Base-by-base conservation (phyloP, 2,329 filamentous ascomycete genomes). In the Aspergillus sp. region DNA sequence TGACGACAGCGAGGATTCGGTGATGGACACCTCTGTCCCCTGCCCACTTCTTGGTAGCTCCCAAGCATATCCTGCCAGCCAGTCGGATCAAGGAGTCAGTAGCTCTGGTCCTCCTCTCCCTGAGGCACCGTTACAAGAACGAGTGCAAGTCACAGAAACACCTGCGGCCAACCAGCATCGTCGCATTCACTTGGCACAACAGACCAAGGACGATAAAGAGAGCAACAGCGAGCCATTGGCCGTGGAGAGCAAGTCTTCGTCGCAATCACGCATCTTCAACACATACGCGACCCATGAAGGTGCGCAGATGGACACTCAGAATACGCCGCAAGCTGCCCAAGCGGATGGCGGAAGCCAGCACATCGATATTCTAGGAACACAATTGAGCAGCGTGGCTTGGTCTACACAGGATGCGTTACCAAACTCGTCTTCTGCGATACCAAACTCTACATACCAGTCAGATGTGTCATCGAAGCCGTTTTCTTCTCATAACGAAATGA, bases 11-110 rank as follows among this genome's bases (percentile, higher is more conserved):
- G 65, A 71, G 5, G 69, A 71, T 5, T 67, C 67, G 5, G 58
- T 65, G 19, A 71, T 73, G 70, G 69, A 71, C 45, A 64, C 62
- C 13, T 65, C 64, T 49, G 55, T 72, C n/a, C 70, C 70, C 17
- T 60, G 56, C 47, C 63, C 67, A 17, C 59, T 72, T 4, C 61
- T 57, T 9, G 54, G 55, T 32, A 56, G 47, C 29, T 53, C 61
- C 17, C 68, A 62, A 43, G 50, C 52, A 13, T 58, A 58, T 21
- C 52, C 54, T 45, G 50, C 50, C 47, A 66, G 59, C 50, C 67
- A 66, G 19, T 45, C 49, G 5, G 63, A 64, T 40, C 55, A 58
- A 25, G 63, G 58, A 20, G 20, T 58, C 10, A 52, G 45, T 31
- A 66, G 63, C 45, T 64, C 65, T 3, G 58, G 50, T 3, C 57